phyloP scores from a whole-genome alignment of 78 protist species.

The Dictyostelium brefeldianum region DNA sequence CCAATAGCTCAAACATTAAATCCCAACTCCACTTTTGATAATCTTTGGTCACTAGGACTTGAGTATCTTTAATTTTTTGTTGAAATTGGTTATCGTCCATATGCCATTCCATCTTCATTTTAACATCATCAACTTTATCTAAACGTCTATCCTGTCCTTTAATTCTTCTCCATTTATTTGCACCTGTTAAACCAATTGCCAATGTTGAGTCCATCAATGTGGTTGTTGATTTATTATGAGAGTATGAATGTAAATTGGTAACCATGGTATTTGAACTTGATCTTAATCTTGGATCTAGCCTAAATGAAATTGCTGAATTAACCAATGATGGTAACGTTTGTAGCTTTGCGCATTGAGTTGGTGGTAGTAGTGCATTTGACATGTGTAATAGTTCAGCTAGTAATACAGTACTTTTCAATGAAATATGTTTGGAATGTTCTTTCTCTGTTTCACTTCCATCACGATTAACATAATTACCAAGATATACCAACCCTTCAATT shows the following conservation, averaged over 20 bases:
- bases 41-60: constrained; percentile 71
- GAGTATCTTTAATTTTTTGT: constrained; percentile 60
- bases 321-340: constrained; percentile 80
- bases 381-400: constrained; percentile 60
- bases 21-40: constrained; percentile 76
- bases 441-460: constrained; percentile 41
- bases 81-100: constrained; percentile 77
- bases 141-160: constrained; percentile 67
- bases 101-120: constrained; percentile 78
- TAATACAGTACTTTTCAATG: constrained; percentile 60
- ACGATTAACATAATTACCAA: constrained; percentile 47
- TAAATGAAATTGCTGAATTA: constrained; percentile 58
- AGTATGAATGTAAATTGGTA: constrained; percentile 58
- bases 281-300: constrained; percentile 70
- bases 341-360: constrained; percentile 76
- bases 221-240: constrained; percentile 44
- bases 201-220: constrained; percentile 18
- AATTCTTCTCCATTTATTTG: constrained; percentile 71
- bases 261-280: constrained; percentile 76
- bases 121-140: constrained; percentile 60
- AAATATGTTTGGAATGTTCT: constrained; percentile 9
- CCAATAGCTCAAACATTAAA: constrained; percentile 59
- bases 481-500: constrained; percentile 73
- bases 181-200: constrained; percentile 60
- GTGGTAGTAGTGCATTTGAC: constrained; percentile 63